These are phyloP conservation scores for Salix udensis DNA, from an alignment of 345 rosid species.

Conservation along the genomic window DNA sequence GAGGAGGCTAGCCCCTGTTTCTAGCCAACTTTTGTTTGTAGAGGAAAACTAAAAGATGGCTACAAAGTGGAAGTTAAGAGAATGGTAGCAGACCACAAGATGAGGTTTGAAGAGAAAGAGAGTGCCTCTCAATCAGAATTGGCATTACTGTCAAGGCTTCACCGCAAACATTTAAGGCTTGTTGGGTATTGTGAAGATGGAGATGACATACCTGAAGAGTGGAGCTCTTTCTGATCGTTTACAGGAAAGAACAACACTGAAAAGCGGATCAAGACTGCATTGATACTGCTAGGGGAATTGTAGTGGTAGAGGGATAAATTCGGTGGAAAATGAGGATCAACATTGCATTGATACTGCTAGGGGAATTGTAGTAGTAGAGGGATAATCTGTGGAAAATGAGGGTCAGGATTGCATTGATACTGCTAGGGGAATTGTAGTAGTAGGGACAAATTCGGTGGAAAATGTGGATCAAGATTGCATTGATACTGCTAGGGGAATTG, in stretches of 20 bases:
- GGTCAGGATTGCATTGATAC: no score
- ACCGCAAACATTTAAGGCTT: conserved; percentile 81
- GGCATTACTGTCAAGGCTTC: conserved; percentile 74
- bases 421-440: conserved; percentile 26
- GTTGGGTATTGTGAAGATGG: conserved; percentile 82
- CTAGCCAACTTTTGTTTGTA: not conserved
- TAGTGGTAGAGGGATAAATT: conserved; percentile 54
- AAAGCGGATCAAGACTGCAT: conserved; percentile 20
- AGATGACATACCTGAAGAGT: conserved; percentile 79
- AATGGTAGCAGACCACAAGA: conserved; percentile 32
- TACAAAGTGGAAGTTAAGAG: not conserved
- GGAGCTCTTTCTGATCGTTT: conserved; percentile 79
- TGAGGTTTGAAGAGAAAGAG: conserved; percentile 80
- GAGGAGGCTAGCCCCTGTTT: not conserved
- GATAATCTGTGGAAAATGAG: conserved; percentile 78
- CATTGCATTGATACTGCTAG: conserved; percentile 76
- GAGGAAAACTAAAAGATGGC: not conserved
- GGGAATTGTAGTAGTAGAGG: conserved; percentile 60
- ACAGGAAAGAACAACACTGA: conserved; percentile 51
- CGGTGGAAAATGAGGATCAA: conserved; percentile 82
- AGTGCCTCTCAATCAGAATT: conserved; percentile 79
- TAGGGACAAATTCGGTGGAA: conserved; percentile 70
- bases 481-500: conserved; percentile 83
- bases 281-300: no score
- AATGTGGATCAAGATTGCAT: conserved; percentile 71